These are phyloP conservation scores for Pichia pseudocactophila DNA, from an alignment of 805 yeast genomes.

Conservation along the genomic window DNA sequence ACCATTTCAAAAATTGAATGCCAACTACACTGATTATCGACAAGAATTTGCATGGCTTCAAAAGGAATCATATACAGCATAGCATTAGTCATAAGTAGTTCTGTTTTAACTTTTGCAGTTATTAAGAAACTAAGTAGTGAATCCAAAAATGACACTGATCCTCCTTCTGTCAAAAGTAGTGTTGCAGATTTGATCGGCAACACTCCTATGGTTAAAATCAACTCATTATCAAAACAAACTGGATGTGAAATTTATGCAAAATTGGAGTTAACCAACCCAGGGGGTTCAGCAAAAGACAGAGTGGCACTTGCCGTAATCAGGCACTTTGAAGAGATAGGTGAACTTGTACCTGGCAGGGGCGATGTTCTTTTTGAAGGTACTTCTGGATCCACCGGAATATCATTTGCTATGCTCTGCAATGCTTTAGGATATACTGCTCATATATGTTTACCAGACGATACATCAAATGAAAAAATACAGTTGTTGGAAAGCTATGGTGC, in stretches of 20 bases:
- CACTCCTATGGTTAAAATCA: constrained; percentile 73
- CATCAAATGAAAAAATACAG: constrained; percentile 73
- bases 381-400: constrained; percentile 93
- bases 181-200: constrained; percentile 68
- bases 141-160: not conserved
- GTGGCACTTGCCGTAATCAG: constrained; percentile 81
- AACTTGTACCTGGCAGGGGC: constrained; percentile 48
- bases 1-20: not conserved
- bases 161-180: constrained; percentile 14
- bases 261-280: constrained; percentile 80
- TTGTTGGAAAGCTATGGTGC: constrained; percentile 75
- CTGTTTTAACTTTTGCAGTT: constrained; percentile 3
- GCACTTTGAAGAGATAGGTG: constrained; percentile 54
- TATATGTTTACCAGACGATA: constrained; percentile 92
- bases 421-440: constrained; percentile 85
- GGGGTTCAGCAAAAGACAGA: constrained; percentile 92
- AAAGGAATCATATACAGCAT: not conserved
- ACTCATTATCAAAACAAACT: constrained; percentile 60
- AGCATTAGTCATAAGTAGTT: constrained; percentile 7
- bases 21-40: not conserved
- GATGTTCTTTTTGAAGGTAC: constrained; percentile 91
- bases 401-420: constrained; percentile 82
- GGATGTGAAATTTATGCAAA: constrained; percentile 85
- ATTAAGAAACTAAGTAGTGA: not conserved
- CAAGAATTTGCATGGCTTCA: constrained; percentile 1